phyloP scores from a whole-genome alignment of 169 alveolate genomes.

The Plasmodium malariae region DNA sequence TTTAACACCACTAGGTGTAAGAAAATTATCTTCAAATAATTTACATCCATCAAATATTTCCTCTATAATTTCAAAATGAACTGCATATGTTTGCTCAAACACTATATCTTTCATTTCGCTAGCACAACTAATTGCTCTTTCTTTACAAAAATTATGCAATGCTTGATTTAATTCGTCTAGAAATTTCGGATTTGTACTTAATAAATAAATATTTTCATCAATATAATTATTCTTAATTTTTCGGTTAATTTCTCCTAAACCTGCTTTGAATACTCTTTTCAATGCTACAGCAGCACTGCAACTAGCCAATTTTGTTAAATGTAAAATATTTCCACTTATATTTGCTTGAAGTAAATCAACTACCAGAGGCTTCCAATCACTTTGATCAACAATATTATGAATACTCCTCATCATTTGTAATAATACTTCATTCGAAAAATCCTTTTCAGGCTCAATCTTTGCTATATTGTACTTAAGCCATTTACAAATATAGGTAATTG shows the following conservation, averaged over 20 bases:
- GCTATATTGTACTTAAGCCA: slow-evolving; percentile 90
- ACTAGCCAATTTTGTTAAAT: slow-evolving; percentile 85
- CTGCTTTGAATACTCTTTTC: slow-evolving; percentile 88
- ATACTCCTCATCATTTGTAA: slow-evolving; percentile 91
- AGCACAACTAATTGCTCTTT: slow-evolving; percentile 89
- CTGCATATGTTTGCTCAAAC: slow-evolving; percentile 91
- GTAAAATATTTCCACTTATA: slow-evolving; percentile 87
- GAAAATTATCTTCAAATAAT: slow-evolving; percentile 87
- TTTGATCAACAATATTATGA: slow-evolving; percentile 89
- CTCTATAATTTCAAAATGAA: slow-evolving; percentile 89
- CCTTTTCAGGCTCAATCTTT: slow-evolving; percentile 88
- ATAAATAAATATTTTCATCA: slow-evolving; percentile 82
- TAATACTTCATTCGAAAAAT: slow-evolving; percentile 86
- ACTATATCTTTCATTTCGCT: slow-evolving; percentile 89
- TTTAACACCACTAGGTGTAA: slow-evolving; percentile 81
- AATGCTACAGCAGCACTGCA: slow-evolving; percentile 90
- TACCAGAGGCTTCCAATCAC: slow-evolving; percentile 92
- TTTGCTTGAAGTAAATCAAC: slow-evolving; percentile 91
- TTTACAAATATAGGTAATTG: slow-evolving; percentile 87
- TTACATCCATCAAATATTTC: slow-evolving; percentile 90
- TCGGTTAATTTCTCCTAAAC: slow-evolving; percentile 85
- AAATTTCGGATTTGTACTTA: slow-evolving; percentile 83
- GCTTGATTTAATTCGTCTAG: slow-evolving; percentile 85
- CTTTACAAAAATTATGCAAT: slow-evolving; percentile 85
- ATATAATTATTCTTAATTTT: slow-evolving; percentile 79